Percentiles rank a stretch among this genome's conserved stretches.
Evolutionary conservation across 805 yeast species (phyloP).

Genomic region (Saturnispora sanitii): DNA sequence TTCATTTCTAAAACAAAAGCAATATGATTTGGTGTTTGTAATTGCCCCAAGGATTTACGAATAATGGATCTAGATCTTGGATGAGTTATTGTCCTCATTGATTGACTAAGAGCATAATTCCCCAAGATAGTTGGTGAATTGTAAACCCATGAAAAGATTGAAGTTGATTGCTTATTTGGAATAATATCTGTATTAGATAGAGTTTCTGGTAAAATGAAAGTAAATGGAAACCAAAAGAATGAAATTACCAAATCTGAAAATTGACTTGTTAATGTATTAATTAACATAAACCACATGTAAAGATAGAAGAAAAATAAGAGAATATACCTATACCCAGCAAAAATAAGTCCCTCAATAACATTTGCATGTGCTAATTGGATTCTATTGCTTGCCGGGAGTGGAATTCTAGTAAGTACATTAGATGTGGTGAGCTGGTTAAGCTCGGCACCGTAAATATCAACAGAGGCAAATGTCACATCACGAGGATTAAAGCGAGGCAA

Average conservation of each 20-base stretch:
- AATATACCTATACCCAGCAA: constrained; percentile 12
- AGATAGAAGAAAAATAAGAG: constrained; percentile 11
- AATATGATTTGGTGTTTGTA: constrained; percentile 25
- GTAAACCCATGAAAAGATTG: not conserved
- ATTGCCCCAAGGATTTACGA: constrained; percentile 11
- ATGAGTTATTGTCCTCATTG: constrained; percentile 14
- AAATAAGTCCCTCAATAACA: constrained; percentile 11
- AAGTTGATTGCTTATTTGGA: not conserved
- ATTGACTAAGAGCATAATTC: constrained; percentile 12
- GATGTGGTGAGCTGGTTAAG: constrained; percentile 1
- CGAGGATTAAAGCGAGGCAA: constrained; percentile 19
- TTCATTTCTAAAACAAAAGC: constrained; percentile 26
- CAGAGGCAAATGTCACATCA: constrained; percentile 18
- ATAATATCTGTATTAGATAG: constrained; percentile 1
- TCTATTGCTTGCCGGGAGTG: constrained; percentile 18
- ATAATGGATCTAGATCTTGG: constrained; percentile 17
- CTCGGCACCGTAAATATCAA: constrained; percentile 17
- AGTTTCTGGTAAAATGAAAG: constrained; percentile 8
- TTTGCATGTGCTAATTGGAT: constrained; percentile 11
- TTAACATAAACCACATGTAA: constrained; percentile 5
- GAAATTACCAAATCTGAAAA: constrained; percentile 3
- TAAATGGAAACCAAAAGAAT: constrained; percentile 17
- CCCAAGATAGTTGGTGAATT: constrained; percentile 15
- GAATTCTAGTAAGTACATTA: constrained; percentile 2
- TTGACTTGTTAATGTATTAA: too few relatives aligned